Conservation (phyloP, 2,329 filamentous ascomycete genomes). For the Trichoderma endophyticum region DNA sequence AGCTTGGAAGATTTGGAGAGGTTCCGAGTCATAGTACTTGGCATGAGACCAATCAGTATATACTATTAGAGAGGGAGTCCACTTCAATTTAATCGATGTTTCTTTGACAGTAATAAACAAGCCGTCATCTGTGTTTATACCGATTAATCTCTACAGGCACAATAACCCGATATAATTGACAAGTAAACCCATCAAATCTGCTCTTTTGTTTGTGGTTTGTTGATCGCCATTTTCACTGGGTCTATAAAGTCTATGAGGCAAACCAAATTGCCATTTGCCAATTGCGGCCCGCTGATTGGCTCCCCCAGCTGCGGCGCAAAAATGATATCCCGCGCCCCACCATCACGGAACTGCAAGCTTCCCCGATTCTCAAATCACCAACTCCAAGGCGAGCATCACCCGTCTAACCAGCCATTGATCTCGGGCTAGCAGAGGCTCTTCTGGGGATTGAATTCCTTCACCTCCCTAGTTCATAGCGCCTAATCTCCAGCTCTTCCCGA, state of each 20-base stretch:
- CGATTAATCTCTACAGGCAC: neutral
- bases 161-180: neutral
- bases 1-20: neutral
- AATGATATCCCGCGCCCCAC: constrained; percentile 33
- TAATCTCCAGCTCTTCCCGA: constrained; percentile 24
- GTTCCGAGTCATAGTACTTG: neutral
- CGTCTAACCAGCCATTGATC: constrained; percentile 33
- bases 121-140: no score
- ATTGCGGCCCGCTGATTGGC: constrained; percentile 32
- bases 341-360: constrained; percentile 29
- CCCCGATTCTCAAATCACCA: constrained; percentile 31
- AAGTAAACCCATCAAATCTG: neutral
- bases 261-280: constrained; percentile 18
- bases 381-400: constrained; percentile 30
- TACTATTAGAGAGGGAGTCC: neutral
- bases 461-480: constrained; percentile 22
- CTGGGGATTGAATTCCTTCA: constrained; percentile 29
- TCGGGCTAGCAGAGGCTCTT: constrained; percentile 34
- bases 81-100: no score
- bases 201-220: neutral
- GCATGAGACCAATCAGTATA: neutral
- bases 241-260: neutral
- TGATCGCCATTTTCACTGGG: neutral
- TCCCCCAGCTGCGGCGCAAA: constrained; percentile 25
- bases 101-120: no score